A percentile compares a stretch with the other conserved stretches of the same genome.
These are phyloP conservation scores for Mortierella alpina DNA, from an alignment of 192 early-diverging fungal genomes.

Conservation along the genomic window DNA sequence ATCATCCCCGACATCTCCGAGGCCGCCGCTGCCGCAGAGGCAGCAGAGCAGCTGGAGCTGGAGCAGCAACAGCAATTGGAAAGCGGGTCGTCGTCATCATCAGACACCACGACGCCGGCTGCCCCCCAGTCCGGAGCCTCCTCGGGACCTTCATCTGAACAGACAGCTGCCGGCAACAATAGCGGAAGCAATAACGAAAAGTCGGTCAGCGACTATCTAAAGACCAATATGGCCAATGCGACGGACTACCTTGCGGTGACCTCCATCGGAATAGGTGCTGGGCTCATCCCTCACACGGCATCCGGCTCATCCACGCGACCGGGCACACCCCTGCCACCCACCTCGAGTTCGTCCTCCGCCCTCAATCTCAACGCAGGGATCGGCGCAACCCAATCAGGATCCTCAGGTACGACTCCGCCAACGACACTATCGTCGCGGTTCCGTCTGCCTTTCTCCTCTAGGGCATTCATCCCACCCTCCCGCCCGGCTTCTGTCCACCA, in stretches of 20 bases:
- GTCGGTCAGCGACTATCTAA: slow-evolving; percentile 26
- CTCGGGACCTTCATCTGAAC: background rate
- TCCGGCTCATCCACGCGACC: slow-evolving; percentile 39
- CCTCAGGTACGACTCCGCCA: slow-evolving; percentile 8
- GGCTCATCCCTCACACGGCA: slow-evolving; percentile 27
- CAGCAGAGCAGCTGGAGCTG: slow-evolving; percentile 34
- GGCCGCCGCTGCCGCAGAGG: slow-evolving; percentile 37
- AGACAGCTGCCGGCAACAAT: slow-evolving; percentile 3
- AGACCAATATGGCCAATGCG: slow-evolving; percentile 9
- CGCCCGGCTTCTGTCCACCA: slow-evolving; percentile 43
- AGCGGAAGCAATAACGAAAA: slow-evolving; percentile 15
- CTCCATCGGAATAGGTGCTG: slow-evolving; percentile 30
- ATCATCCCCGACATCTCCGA: slow-evolving; percentile 52
- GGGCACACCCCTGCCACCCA: slow-evolving; percentile 19
- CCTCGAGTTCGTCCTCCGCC: slow-evolving; percentile 21
- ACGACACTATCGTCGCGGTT: slow-evolving; percentile 37
- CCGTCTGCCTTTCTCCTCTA: slow-evolving; percentile 47
- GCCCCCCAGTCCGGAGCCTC: background rate
- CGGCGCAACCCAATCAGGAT: background rate
- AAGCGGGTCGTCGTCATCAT: background rate
- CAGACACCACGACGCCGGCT: background rate
- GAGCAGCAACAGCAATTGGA: slow-evolving; percentile 34
- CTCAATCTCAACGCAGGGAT: background rate
- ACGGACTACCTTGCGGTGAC: slow-evolving; percentile 31
- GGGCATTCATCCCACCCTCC: slow-evolving; percentile 45